phyloP scores from a whole-genome alignment of 192 early-diverging fungal species.

The Gonapodya prolifera region DNA sequence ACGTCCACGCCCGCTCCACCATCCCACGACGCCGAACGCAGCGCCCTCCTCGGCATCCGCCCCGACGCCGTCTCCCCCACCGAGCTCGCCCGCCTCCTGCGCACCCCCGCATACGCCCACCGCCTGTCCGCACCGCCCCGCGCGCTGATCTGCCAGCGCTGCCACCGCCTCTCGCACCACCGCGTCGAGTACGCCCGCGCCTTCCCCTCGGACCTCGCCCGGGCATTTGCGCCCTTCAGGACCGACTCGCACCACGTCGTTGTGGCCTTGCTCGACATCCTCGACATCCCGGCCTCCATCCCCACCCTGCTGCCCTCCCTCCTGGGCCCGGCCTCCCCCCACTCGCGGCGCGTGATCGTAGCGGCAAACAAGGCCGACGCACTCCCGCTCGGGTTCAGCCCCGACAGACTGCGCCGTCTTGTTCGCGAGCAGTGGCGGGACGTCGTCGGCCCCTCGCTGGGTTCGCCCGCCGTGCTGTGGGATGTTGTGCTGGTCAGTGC shows the following conservation, averaged over 20 bases:
- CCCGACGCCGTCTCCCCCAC: neutral
- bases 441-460: neutral
- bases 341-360: neutral
- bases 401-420: neutral
- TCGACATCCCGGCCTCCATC: neutral
- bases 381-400: neutral
- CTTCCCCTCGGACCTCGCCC: neutral
- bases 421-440: neutral
- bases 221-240: neutral
- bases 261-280: neutral
- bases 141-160: neutral
- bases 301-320: neutral
- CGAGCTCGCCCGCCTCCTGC: neutral
- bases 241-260: neutral
- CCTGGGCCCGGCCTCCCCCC: neutral
- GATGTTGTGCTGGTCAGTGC: slow-evolving; percentile 1
- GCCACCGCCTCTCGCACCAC: slow-evolving; percentile 1
- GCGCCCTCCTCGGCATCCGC: neutral
- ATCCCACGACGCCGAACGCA: neutral
- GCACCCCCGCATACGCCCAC: neutral
- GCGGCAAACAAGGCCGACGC: slow-evolving; percentile 2
- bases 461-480: neutral
- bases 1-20: neutral
- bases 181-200: neutral
- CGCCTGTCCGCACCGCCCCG: neutral